Base-by-base conservation (phyloP, 257 asterid species). In the Sherardia arvensis region DNA sequence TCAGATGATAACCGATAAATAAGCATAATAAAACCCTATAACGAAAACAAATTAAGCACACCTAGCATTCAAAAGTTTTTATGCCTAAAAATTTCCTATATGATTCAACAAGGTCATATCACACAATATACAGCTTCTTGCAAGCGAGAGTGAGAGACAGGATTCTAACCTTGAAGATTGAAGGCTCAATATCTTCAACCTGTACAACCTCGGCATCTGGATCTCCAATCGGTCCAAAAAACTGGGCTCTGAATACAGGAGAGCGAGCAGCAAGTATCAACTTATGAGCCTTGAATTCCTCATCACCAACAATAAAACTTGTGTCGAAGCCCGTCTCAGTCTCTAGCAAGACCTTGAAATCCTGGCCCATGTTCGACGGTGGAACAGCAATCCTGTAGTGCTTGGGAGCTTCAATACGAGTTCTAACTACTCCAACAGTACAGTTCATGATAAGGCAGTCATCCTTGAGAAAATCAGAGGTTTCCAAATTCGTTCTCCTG, bases 201-300 rank as follows among this genome's bases (percentile, higher is more conserved):
- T 79, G 89, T 57, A 88, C 84, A 59, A 63, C 70, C n/a, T 75
- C 82, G 20, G 59, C 70, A 23, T 84, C 76, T n/a, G 95, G 85
- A 76, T 85, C 78, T 78, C 95, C 98, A 71, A 86, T 74, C 59
- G 76, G 91, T 27, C 95, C 98, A 51, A 81, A 88, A 76, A 92
- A 92, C 55, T 87, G 98, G 62, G 98, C 98, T 82, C 79, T 77
- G 74, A 92, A 92, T 14, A 92, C 95, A 53, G 96, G 95, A 70
- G 98, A 92, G 27, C 98, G 95, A 23, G 98, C 94, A 75, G 95
- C 97, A 70, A 92, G 89, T 65, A 92, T 79, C 70, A 92, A 69
- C 77, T 85, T 92, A 64, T 92, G 98, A 61, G 95, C 98, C 80
- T 81, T 86, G 74, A 85, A 85, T 51, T 80, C 69, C 77, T 86